These are phyloP conservation scores for Coniochaeta sp. DNA, from an alignment of 2,329 filamentous ascomycete species.

Conservation along the genomic window DNA sequence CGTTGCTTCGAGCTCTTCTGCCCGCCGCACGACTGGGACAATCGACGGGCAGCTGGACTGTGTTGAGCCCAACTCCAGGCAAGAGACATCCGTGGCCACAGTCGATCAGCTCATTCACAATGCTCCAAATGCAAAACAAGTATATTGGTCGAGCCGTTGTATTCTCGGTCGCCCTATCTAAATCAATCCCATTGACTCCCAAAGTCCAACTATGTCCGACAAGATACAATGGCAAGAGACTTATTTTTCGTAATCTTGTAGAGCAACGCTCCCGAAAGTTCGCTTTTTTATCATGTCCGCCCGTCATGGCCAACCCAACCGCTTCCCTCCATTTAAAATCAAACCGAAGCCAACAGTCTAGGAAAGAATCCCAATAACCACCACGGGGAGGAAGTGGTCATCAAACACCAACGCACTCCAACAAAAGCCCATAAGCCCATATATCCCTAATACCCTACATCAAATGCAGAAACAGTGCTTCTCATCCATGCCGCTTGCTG, in stretches of 20 bases:
- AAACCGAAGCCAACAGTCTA: neutral
- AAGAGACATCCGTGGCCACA: too few relatives aligned
- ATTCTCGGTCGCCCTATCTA: neutral
- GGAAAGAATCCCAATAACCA: conserved; percentile 6
- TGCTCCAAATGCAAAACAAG: neutral
- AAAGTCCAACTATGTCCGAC: neutral
- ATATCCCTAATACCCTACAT: neutral
- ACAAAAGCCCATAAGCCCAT: neutral
- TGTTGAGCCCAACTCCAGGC: too few relatives aligned
- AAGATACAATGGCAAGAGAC: neutral
- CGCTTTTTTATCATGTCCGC: neutral
- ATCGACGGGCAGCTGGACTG: too few relatives aligned
- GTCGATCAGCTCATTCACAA: too few relatives aligned
- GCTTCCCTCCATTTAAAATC: too few relatives aligned
- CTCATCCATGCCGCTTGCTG: neutral
- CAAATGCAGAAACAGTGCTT: neutral
- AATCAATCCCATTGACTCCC: neutral
- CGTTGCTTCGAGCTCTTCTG: too few relatives aligned
- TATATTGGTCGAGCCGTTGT: neutral
- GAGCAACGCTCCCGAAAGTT: neutral
- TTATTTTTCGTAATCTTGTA: neutral
- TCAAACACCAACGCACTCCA: neutral
- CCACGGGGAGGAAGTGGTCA: conserved; percentile 2
- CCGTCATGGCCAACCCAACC: neutral
- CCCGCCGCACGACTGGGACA: too few relatives aligned